A percentile compares a stretch with the other conserved stretches of the same genome.
Conservation (phyloP, 2,329 filamentous ascomycete genomes). For the Esteya vermicola region DNA sequence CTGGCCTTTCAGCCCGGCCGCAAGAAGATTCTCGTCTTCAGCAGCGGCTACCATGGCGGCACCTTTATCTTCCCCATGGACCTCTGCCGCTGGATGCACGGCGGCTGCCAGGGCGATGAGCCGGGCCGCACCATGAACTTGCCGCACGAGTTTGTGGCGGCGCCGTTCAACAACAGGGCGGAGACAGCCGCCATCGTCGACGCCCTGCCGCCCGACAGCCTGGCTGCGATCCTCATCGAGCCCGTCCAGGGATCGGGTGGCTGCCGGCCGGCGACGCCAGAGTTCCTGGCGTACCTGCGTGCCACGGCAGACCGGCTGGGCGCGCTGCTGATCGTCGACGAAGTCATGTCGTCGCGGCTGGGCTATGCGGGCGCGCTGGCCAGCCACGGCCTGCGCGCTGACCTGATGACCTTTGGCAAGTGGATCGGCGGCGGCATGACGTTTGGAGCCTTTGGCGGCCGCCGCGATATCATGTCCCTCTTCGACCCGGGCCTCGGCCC, state of each 20-base stretch:
- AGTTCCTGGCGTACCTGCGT: slow-evolving; percentile 30
- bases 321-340: slow-evolving; percentile 49
- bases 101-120: slow-evolving; percentile 12
- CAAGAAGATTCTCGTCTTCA: slow-evolving; percentile 29
- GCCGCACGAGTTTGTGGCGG: slow-evolving; percentile 40
- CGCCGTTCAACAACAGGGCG: slow-evolving; percentile 44
- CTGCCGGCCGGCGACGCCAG: slow-evolving; percentile 29
- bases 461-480: slow-evolving; percentile 53
- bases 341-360: slow-evolving; percentile 54
- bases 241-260: slow-evolving; percentile 49
- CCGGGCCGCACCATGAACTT: slow-evolving; percentile 30
- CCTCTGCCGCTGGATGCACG: slow-evolving; percentile 8
- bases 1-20: slow-evolving; percentile 26
- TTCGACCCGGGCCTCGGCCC: slow-evolving; percentile 48
- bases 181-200: slow-evolving; percentile 28
- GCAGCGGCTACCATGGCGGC: slow-evolving; percentile 35
- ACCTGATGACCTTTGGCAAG: slow-evolving; percentile 41
- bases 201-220: slow-evolving; percentile 19
- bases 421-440: slow-evolving; percentile 43
- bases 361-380: slow-evolving; percentile 34
- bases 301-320: slow-evolving; percentile 4
- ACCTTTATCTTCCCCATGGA: slow-evolving; percentile 18
- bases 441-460: slow-evolving; percentile 45
- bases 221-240: slow-evolving; percentile 51
- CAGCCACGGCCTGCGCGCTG: slow-evolving; percentile 45